These are phyloP conservation scores for Botrytis byssoidea DNA, from an alignment of 2,329 filamentous ascomycete species.

Conservation along the genomic window DNA sequence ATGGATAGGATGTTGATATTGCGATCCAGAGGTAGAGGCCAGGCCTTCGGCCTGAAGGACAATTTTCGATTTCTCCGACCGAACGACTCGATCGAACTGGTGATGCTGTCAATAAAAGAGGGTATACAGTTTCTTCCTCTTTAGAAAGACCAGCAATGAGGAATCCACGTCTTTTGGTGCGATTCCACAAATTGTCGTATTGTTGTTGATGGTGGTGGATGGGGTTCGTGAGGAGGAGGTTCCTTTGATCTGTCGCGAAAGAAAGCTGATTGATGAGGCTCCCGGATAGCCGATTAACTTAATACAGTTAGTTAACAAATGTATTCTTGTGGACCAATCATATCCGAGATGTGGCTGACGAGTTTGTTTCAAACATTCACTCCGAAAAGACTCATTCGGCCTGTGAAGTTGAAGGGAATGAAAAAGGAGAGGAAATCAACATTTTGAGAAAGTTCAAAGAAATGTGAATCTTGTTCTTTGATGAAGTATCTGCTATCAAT, in stretches of 20 bases:
- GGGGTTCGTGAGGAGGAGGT: constrained; percentile 18
- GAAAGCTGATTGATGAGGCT: constrained; percentile 21
- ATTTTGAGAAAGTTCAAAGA: neutral
- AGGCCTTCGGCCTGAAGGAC: constrained; percentile 31
- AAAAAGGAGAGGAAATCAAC: neutral
- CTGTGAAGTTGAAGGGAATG: neutral
- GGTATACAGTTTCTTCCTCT: constrained; percentile 35
- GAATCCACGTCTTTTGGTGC: constrained; percentile 40
- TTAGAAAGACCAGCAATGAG: constrained; percentile 36
- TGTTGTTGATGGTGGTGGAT: constrained; percentile 25
- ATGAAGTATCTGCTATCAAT: neutral
- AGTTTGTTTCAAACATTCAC: constrained; percentile 11
- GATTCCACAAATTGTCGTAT: constrained; percentile 34
- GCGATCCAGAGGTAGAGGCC: constrained; percentile 37
- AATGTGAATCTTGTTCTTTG: neutral
- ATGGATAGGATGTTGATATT: constrained; percentile 30
- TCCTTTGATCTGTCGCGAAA: constrained; percentile 22
- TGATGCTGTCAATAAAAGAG: constrained; percentile 30
- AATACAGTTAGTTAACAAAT: neutral
- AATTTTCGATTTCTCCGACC: constrained; percentile 31
- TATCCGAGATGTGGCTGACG: constrained; percentile 14
- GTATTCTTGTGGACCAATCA: constrained; percentile 9
- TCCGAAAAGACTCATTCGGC: constrained; percentile 2
- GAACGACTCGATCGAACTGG: constrained; percentile 30
- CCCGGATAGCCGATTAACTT: constrained; percentile 1